Evolutionary conservation across 495 filamentous ascomycete genomes (phyloP), one percentile per base, ranked within the genome.

Genomic region (Saxophila tyrrhenica): DNA sequence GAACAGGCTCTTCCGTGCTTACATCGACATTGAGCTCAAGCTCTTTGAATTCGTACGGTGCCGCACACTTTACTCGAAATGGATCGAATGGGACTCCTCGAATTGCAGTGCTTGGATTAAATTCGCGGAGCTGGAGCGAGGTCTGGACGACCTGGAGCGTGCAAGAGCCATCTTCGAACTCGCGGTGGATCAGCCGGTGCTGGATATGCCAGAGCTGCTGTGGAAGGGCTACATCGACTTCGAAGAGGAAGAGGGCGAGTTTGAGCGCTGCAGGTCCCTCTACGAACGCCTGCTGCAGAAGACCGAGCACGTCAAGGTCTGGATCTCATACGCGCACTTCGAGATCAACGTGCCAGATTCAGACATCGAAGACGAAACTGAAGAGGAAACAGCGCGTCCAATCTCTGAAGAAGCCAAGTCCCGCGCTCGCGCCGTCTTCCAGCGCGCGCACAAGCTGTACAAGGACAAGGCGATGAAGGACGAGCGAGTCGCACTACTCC

Each of bases 151-250:
- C 62, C 67, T 88, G 15, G 88, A 94, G 10, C 81, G 92, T 13
- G 81, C 84, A 10, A 76, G 94, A n/a, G 88, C 83, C 19, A 92
- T 98, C 60, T 98, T 86, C 64, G 94, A 96, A 69, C 74, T 98
- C 11, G 91, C 86, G 15, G 83, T 96, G 58, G 75, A 79, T 25
- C 89, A 96, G 67, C 76, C 83, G 17, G 74, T 78, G 5, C 71
- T 98, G n/a, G 94, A 98, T 66, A 98, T 97, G 92, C 92, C 92
- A 3, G 92, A 98, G 70, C 70, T 95, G 53, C 71, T 98, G 11
- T 98, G 92, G 92, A 95, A 95, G 69, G 80, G 86, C 1, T 98
- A 95, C 65, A 96, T 98, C 63, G 90, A 97, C 70, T 98, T 97
- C 63, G 94, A 97, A 69, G 91, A 95, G 64, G 85, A 94, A 56